A percentile compares a stretch with the other conserved stretches of the same genome.
Conservation (phyloP, 192 early-diverging fungal genomes). For the Gaertneriomyces sp. region DNA sequence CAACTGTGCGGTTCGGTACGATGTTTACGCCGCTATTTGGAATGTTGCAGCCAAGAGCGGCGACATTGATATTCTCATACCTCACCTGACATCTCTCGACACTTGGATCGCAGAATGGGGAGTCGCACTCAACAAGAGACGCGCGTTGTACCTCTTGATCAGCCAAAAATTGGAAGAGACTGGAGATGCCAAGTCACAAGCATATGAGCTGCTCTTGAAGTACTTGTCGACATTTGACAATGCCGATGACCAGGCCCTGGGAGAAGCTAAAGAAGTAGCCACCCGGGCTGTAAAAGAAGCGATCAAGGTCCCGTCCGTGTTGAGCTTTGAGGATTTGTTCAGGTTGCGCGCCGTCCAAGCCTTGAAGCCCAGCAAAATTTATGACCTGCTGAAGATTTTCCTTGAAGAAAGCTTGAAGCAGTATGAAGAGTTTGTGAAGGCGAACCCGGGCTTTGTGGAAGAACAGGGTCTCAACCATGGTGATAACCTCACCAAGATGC, state of each 20-base stretch:
- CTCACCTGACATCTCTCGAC: slow-evolving; percentile 61
- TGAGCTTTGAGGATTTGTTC: slow-evolving; percentile 75
- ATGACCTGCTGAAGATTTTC: slow-evolving; percentile 69
- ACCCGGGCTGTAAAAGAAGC: slow-evolving; percentile 64
- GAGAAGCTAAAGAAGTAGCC: slow-evolving; percentile 53
- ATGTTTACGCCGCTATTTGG: slow-evolving; percentile 73
- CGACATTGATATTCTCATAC: slow-evolving; percentile 64
- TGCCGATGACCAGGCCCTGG: slow-evolving; percentile 35
- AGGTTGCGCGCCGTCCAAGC: slow-evolving; percentile 61
- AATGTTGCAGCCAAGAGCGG: slow-evolving; percentile 66
- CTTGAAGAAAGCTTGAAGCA: slow-evolving; percentile 61
- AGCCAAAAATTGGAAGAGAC: slow-evolving; percentile 58
- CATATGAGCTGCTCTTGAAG: slow-evolving; percentile 65
- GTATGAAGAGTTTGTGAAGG: slow-evolving; percentile 58
- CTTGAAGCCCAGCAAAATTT: slow-evolving; percentile 53
- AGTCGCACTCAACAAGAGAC: slow-evolving; percentile 51
- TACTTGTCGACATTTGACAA: slow-evolving; percentile 56
- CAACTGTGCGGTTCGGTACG: slow-evolving; percentile 52
- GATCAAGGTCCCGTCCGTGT: slow-evolving; percentile 62
- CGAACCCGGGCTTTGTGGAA: slow-evolving; percentile 50
- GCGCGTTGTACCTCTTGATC: slow-evolving; percentile 60
- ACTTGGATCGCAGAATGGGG: slow-evolving; percentile 69
- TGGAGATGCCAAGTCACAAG: slow-evolving; percentile 27
- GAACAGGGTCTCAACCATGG: slow-evolving; percentile 51
- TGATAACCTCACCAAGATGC: slow-evolving; percentile 73